A percentile compares a stretch with the other conserved stretches of the same genome.
Conservation (phyloP, 2,329 filamentous ascomycete genomes). For the Pyrenophora seminiperda region DNA sequence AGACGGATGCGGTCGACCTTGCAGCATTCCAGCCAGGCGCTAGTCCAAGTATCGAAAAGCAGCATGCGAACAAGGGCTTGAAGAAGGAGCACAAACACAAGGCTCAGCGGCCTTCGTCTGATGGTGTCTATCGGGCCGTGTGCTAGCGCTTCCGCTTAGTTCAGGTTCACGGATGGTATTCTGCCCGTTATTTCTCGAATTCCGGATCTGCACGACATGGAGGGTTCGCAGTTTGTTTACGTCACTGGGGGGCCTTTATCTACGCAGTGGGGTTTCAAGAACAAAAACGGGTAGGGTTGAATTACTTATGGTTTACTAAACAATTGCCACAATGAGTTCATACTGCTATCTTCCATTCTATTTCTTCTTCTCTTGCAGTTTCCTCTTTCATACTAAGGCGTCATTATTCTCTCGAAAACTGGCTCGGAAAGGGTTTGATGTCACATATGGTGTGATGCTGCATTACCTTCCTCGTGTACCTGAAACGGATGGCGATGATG, state of each 20-base stretch:
- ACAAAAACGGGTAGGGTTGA: no score
- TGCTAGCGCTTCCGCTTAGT: slow-evolving; percentile 41
- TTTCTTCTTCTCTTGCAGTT: no score
- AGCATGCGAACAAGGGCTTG: slow-evolving; percentile 46
- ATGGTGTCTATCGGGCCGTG: slow-evolving; percentile 57
- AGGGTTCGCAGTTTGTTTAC: neutral
- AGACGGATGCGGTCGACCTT: slow-evolving; percentile 59
- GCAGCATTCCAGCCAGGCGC: slow-evolving; percentile 52
- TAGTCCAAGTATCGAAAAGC: slow-evolving; percentile 50
- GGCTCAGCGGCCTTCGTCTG: slow-evolving; percentile 51
- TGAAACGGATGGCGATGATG: no score
- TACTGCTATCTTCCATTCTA: no score
- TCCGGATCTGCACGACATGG: neutral
- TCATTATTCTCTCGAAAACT: no score
- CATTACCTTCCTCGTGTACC: no score
- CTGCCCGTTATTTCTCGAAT: neutral
- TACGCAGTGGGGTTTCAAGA: no score
- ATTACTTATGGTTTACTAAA: no score
- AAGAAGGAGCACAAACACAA: slow-evolving; percentile 52
- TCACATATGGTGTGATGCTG: no score
- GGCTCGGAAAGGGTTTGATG: no score
- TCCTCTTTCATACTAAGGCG: no score
- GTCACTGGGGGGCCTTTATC: neutral
- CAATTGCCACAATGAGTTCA: no score
- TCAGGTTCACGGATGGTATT: neutral